Evolutionary conservation across 1,284 basidiomycete species (phyloP).

Genomic region (Malassezia furfur): DNA sequence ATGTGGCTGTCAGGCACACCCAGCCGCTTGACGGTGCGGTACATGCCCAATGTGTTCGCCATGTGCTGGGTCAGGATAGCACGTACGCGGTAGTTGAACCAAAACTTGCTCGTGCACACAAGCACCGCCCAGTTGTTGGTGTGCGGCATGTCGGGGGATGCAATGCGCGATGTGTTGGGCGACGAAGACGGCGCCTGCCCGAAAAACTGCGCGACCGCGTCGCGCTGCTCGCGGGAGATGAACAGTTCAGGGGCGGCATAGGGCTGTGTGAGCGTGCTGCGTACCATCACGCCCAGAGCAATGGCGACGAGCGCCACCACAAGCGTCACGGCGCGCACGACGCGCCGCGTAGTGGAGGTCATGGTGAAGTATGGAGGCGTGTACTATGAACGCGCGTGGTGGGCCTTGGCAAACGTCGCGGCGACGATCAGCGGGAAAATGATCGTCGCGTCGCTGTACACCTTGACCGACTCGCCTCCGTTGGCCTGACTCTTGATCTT

Average conservation of each 20-base stretch:
- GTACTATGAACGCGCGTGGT: not conserved
- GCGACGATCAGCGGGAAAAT: conserved; percentile 84
- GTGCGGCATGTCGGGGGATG: conserved; percentile 19
- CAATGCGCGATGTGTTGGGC: not conserved
- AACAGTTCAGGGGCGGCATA: conserved; percentile 19
- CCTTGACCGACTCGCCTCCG: conserved; percentile 79
- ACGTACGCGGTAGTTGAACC: conserved; percentile 88
- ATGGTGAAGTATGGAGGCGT: conserved; percentile 9
- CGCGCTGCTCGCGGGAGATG: conserved; percentile 14
- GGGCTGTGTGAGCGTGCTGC: not conserved
- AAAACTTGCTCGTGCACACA: conserved; percentile 84
- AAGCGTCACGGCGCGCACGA: not conserved
- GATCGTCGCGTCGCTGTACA: conserved; percentile 68
- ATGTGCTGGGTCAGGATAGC: conserved; percentile 62
- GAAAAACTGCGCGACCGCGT: conserved; percentile 24
- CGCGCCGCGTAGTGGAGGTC: not conserved
- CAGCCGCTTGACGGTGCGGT: conserved; percentile 91
- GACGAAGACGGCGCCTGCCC: not conserved
- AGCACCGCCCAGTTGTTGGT: conserved; percentile 97
- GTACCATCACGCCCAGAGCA: not conserved
- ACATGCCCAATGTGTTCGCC: conserved; percentile 96
- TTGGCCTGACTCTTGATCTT: conserved; percentile 67
- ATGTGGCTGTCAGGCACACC: conserved; percentile 97
- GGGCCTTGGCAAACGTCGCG: conserved; percentile 53
- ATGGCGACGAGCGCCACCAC: conserved; percentile 1